Evolutionary conservation across 179 eudicot species (phyloP).

Genomic region (Corrigiola litoralis): DNA sequence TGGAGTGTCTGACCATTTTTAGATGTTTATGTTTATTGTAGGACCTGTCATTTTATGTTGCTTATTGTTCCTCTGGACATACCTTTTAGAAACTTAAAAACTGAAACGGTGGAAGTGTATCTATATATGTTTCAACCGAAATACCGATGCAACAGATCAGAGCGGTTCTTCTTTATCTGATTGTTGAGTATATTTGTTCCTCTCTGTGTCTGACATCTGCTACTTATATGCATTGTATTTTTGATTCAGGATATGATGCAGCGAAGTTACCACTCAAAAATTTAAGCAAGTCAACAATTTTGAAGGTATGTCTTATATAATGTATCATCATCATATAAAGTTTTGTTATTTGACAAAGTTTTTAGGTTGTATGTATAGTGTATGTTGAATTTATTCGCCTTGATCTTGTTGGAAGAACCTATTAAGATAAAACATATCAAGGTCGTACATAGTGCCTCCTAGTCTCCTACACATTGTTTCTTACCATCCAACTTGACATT

Average conservation of each 20-base stretch:
- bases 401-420: too few species aligned
- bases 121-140: not conserved
- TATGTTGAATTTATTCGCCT: too few species aligned
- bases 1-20: too few species aligned
- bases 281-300: constrained; percentile 64
- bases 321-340: too few species aligned
- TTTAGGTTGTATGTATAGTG: too few species aligned
- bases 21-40: too few species aligned
- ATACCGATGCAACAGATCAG: not conserved
- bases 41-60: too few species aligned
- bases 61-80: not conserved
- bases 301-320: constrained; percentile 35
- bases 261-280: constrained; percentile 72
- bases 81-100: not conserved
- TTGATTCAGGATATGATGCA: constrained; percentile 62
- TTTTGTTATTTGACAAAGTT: too few species aligned
- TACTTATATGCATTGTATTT: not conserved
- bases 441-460: too few species aligned
- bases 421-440: too few species aligned
- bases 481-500: not conserved
- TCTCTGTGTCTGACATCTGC: not conserved
- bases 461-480: too few species aligned
- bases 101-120: not conserved
- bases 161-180: not conserved
- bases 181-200: not conserved